Evolutionary conservation across 345 rosid genomes (phyloP).

Genomic region (Acer campestre): DNA sequence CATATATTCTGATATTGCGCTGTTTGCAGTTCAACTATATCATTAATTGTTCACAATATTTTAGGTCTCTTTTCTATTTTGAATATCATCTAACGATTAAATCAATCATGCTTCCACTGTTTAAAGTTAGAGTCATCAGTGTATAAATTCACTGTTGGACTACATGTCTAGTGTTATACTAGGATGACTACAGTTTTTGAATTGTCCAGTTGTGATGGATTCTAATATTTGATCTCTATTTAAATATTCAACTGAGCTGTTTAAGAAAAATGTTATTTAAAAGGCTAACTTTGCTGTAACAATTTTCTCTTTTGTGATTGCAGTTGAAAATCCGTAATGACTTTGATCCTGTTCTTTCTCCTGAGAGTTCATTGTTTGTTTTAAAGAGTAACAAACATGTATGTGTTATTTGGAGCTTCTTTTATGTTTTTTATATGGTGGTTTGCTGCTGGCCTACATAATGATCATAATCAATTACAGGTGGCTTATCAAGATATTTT

Average conservation of each 20-base stretch:
- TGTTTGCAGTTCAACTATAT: neutral
- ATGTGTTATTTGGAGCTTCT: constrained; percentile 30
- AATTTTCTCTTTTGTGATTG: constrained; percentile 21
- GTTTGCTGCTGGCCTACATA: constrained; percentile 19
- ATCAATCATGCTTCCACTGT: neutral
- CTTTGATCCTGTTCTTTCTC: constrained; percentile 99
- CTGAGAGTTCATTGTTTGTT: constrained; percentile 97
- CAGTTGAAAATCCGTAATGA: constrained; percentile 99
- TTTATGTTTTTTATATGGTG: neutral
- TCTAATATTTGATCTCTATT: constrained; percentile 4
- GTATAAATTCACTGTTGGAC: neutral
- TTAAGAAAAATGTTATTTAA: neutral
- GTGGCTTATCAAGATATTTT: constrained; percentile 85
- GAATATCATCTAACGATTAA: neutral
- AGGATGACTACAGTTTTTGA: neutral
- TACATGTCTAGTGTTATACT: neutral
- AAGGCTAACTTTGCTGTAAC: constrained; percentile 13
- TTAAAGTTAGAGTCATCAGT: constrained; percentile 10
- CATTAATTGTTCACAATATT: neutral
- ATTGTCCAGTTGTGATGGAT: neutral
- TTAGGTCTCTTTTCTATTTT: neutral
- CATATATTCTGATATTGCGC: neutral
- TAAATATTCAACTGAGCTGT: neutral
- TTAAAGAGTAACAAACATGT: constrained; percentile 95
- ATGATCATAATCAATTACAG: constrained; percentile 40